Evolutionary conservation across 371 early-diverging fungal genomes (phyloP).

Genomic region (Rhizopus arrhizus): DNA sequence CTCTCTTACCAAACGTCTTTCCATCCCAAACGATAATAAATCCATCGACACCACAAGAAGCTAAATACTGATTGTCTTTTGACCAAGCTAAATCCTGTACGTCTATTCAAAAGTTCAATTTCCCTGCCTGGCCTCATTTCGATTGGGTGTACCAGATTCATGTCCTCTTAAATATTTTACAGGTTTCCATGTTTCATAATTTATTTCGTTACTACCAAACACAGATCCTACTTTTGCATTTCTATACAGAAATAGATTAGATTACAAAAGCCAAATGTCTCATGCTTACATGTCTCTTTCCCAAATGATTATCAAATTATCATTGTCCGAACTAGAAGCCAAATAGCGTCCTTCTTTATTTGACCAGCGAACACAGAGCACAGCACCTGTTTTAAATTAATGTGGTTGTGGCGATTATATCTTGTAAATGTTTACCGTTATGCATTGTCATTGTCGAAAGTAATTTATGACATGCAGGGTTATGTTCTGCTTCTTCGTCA

Average conservation of each 20-base stretch:
- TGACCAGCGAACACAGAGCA: slow-evolving; percentile 91
- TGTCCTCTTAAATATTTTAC: slow-evolving; percentile 86
- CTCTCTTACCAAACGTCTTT: slow-evolving; percentile 68
- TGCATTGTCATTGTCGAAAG: slow-evolving; percentile 83
- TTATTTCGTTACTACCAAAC: slow-evolving; percentile 63
- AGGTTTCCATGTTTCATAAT: slow-evolving; percentile 79
- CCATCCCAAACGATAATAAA: slow-evolving; percentile 86
- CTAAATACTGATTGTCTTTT: slow-evolving; percentile 81
- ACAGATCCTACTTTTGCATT: slow-evolving; percentile 46
- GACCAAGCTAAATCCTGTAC: slow-evolving; percentile 96
- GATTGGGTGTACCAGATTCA: slow-evolving; percentile 69
- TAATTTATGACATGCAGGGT: slow-evolving; percentile 63
- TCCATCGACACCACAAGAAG: slow-evolving; percentile 91
- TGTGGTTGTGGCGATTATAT: background rate
- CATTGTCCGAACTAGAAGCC: slow-evolving; percentile 88
- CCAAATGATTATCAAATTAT: slow-evolving; percentile 91
- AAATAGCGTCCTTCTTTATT: slow-evolving; percentile 72
- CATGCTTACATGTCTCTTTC: slow-evolving; percentile 66
- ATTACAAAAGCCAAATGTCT: background rate
- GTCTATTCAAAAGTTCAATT: slow-evolving; percentile 51
- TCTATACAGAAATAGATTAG: slow-evolving; percentile 13
- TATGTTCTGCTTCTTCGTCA: slow-evolving; percentile 53
- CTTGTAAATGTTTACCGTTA: slow-evolving; percentile 60
- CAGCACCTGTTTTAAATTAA: slow-evolving; percentile 65
- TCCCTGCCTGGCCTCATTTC: background rate